phyloP scores from a whole-genome alignment of 306 rosid species.

The Vigna unguiculata region DNA sequence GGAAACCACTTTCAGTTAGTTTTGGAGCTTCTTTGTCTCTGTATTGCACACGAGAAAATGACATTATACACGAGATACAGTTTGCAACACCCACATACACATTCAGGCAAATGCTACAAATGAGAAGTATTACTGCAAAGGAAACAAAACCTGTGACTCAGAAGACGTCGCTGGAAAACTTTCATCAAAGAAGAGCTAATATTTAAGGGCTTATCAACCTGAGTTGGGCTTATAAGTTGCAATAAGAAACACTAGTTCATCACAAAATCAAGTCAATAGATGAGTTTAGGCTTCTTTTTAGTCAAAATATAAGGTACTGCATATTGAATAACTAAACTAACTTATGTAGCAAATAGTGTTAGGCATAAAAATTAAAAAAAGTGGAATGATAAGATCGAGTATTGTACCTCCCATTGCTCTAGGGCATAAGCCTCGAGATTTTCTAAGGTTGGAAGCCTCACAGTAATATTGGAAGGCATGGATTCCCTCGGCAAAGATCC shows the following conservation, averaged over 20 bases:
- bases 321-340: conserved; percentile 26
- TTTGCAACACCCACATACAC: conserved; percentile 22
- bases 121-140: conserved; percentile 35
- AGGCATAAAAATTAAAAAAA: background rate
- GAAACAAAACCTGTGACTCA: conserved; percentile 76
- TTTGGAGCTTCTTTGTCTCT: conserved; percentile 93
- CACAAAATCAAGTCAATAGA: conserved; percentile 56
- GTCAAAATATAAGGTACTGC: conserved; percentile 36
- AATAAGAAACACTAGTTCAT: conserved; percentile 84
- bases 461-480: conserved; percentile 86
- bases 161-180: conserved; percentile 87
- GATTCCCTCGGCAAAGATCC: conserved; percentile 96
- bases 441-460: conserved; percentile 82
- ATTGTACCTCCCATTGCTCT: conserved; percentile 87
- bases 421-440: conserved; percentile 86
- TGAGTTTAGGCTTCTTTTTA: conserved; percentile 43
- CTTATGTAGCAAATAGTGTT: conserved; percentile 12
- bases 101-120: conserved; percentile 21
- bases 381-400: conserved; percentile 37
- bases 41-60: conserved; percentile 36
- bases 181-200: conserved; percentile 90
- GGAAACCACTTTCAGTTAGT: conserved; percentile 96
- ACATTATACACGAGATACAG: conserved; percentile 41
- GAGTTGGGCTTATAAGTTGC: conserved; percentile 88
- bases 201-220: conserved; percentile 75